These are phyloP conservation scores for Beta macrorhiza DNA, from an alignment of 179 eudicot species.

Conservation along the genomic window DNA sequence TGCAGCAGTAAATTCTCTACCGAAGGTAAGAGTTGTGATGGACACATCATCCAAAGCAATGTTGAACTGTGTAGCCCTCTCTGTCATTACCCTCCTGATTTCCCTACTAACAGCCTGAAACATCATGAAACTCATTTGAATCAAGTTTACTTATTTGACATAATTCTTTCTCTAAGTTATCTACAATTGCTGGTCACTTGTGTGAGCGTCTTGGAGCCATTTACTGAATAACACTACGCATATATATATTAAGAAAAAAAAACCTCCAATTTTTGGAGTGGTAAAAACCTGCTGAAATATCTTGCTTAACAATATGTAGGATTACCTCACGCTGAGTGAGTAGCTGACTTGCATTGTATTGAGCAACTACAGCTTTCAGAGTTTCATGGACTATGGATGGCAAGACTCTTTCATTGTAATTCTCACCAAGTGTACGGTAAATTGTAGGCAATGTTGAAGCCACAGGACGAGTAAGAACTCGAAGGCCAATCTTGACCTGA, in stretches of 20 bases:
- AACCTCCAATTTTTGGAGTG: not conserved
- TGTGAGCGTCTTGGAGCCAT: not conserved
- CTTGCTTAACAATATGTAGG: too few relatives aligned
- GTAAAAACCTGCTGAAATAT: not conserved
- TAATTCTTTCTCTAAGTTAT: not conserved
- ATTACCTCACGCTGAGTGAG: slow-evolving; percentile 72
- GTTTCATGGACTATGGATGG: slow-evolving; percentile 75
- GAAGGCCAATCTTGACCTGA: slow-evolving; percentile 63
- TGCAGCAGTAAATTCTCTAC: slow-evolving; percentile 68
- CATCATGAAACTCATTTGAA: not conserved
- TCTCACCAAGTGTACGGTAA: slow-evolving; percentile 58
- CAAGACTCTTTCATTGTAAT: slow-evolving; percentile 64
- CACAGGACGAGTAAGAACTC: slow-evolving; percentile 72
- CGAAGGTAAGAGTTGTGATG: slow-evolving; percentile 59
- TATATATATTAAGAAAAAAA: not conserved
- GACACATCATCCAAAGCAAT: slow-evolving; percentile 83
- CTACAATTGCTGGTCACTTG: not conserved
- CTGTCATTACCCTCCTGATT: slow-evolving; percentile 44
- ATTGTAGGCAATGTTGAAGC: slow-evolving; percentile 52
- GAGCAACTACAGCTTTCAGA: slow-evolving; percentile 74
- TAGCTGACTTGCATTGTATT: slow-evolving; percentile 76
- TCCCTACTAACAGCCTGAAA: slow-evolving; percentile 40
- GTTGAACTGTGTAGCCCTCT: slow-evolving; percentile 62
- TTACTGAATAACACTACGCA: not conserved
- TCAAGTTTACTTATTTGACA: not conserved